Evolutionary conservation across 768 basidiomycete genomes (phyloP), one percentile per base, ranked within the genome.

Genomic region (Mycena floridula): DNA sequence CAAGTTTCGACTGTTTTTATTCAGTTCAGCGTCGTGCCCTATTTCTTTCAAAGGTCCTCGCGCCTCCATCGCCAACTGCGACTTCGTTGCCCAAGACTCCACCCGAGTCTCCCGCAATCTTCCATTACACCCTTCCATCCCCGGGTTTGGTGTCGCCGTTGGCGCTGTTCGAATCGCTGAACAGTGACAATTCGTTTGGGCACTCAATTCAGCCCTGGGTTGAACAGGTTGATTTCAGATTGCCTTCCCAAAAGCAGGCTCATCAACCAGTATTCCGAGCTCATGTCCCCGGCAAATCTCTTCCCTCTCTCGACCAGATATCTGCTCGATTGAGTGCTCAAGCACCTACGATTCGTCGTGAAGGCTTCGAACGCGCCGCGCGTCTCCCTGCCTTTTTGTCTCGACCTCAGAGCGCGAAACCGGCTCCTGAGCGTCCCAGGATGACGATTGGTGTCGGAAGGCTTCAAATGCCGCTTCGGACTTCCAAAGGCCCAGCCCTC

Each of bases 221-320:
- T 30, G 85, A 85, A 56, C 77, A 80, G 55, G 79, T 81, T 21
- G 82, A 84, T 55, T 82, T 79, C 62, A 70, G 74, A 40, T 54
- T 69, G 15, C 66, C 62, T 40, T 60, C 49, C 42, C 59, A 59
- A 38, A 47, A 48, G 38, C 59, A 55, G 52, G 43, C 43, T 43
- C 50, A 47, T 53, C 42, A 54, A 46, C 38, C 37, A 24, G 47
- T 44, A 42, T 40, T 37, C 37, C 15, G 43, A 30, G 42, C 42
- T 37, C 25, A 48, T 22, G 40, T 47, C 32, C 47, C 51, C 37
- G 45, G 38, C 27, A 63, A 61, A 48, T 51, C 58, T 35, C 56
- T 81, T 27, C 86, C 86, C 18, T 88, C 86, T 21, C 76, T 89
- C 48, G 85, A 85, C 51, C 81, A 89, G 55, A 88, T 89, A 47